Evolutionary conservation across 768 basidiomycete species (phyloP).

Genomic region (Kwoniella pini): DNA sequence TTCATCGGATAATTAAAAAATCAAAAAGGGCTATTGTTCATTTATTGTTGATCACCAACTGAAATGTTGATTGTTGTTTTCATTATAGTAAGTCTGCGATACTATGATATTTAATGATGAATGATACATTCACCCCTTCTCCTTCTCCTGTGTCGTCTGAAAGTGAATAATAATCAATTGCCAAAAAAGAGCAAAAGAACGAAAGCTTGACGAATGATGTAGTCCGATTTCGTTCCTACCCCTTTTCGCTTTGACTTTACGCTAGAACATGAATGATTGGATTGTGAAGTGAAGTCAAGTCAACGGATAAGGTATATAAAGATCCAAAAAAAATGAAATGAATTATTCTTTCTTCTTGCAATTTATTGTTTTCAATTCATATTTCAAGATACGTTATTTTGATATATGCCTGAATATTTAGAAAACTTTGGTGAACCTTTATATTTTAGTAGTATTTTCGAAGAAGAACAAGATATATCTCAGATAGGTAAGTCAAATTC

Average conservation of each 20-base stretch:
- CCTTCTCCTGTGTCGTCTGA: neutral
- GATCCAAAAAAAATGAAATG: too few relatives aligned
- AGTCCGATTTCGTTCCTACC: neutral
- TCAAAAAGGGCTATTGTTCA: neutral
- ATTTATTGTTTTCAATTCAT: neutral
- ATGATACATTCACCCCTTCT: conserved; percentile 8
- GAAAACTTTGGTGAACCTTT: neutral
- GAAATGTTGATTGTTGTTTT: neutral
- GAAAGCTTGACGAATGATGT: neutral
- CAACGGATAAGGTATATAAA: conserved; percentile 1
- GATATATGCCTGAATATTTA: conserved; percentile 9
- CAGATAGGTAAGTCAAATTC: too few relatives aligned
- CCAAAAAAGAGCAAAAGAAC: neutral
- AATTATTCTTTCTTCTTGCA: neutral
- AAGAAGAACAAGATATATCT: neutral
- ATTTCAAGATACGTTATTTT: neutral
- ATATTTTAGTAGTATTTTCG: conserved; percentile 1
- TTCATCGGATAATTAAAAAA: neutral
- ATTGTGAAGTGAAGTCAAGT: conserved; percentile 14
- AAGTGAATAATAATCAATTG: neutral
- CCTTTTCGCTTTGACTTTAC: neutral
- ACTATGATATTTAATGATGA: neutral
- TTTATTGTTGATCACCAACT: neutral
- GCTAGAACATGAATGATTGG: neutral
- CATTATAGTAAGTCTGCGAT: neutral